Percentiles rank a stretch among this genome's conserved stretches.
phyloP scores from a whole-genome alignment of 2,329 filamentous ascomycete genomes.

The Cadophora sp. region DNA sequence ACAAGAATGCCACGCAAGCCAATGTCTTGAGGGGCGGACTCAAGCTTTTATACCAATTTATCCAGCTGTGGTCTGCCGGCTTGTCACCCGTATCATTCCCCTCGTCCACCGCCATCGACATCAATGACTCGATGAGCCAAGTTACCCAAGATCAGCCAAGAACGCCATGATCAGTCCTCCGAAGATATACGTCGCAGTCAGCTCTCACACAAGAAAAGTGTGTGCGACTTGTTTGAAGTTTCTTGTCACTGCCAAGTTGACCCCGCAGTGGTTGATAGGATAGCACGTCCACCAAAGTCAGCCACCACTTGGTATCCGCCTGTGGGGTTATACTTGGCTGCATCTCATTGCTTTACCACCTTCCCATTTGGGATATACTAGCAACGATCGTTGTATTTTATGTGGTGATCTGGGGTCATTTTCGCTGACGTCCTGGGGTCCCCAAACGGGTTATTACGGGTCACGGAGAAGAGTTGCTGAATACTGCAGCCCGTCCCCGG shows the following conservation, averaged over 20 bases:
- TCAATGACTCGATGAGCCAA: constrained; percentile 10
- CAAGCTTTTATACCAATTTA: constrained; percentile 20
- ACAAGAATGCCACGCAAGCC: constrained; percentile 10
- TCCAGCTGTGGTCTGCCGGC: not conserved
- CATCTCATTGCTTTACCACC: not conserved
- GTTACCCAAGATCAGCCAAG: constrained; percentile 12
- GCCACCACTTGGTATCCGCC: not conserved
- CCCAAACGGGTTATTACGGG: not conserved
- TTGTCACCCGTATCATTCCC: constrained; percentile 6
- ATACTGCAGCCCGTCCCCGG: not conserved
- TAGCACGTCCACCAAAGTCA: too few relatives aligned
- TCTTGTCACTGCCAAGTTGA: constrained; percentile 8
- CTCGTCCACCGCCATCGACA: constrained; percentile 1
- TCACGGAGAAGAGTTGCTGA: not conserved
- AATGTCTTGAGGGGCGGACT: not conserved
- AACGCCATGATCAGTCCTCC: not conserved
- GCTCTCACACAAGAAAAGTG: not conserved
- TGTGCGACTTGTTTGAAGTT: constrained; percentile 18
- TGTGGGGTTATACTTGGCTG: constrained; percentile 15
- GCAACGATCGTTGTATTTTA: not conserved
- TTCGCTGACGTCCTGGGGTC: constrained; percentile 6
- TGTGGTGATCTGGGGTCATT: constrained; percentile 4
- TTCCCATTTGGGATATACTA: not conserved
- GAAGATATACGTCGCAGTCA: constrained; percentile 12
- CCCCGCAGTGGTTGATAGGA: too few relatives aligned